Evolutionary conservation across 2,329 filamentous ascomycete genomes (phyloP).

Genomic region (Ambrosiella cleistominuta): DNA sequence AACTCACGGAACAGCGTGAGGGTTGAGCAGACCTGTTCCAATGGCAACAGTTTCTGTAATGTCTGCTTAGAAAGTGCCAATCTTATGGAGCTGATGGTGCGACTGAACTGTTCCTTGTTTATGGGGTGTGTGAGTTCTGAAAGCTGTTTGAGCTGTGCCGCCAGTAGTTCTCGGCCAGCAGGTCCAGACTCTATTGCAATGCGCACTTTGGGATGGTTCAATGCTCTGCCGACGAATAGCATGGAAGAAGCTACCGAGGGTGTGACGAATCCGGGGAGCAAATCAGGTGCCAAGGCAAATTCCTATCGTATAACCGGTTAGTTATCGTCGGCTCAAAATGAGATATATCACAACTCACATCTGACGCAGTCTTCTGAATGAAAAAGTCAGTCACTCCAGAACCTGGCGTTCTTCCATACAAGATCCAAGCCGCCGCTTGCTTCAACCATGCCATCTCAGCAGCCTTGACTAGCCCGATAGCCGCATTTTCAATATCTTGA

Average conservation of each 20-base stretch:
- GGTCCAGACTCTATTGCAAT: slow-evolving; percentile 27
- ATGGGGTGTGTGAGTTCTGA: slow-evolving; percentile 34
- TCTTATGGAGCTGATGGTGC: slow-evolving; percentile 58
- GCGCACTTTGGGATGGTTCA: slow-evolving; percentile 61
- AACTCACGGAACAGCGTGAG: slow-evolving; percentile 68
- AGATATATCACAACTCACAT: background rate
- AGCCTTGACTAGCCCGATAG: slow-evolving; percentile 52
- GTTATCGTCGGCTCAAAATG: slow-evolving; percentile 1
- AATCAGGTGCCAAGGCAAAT: slow-evolving; percentile 37
- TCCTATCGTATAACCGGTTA: slow-evolving; percentile 16
- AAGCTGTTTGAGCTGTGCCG: slow-evolving; percentile 51
- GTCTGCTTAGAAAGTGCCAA: slow-evolving; percentile 69
- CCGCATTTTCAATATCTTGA: slow-evolving; percentile 62
- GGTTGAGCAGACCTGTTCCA: slow-evolving; percentile 58
- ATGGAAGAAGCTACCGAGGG: slow-evolving; percentile 61
- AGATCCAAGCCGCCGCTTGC: slow-evolving; percentile 74
- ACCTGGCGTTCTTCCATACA: slow-evolving; percentile 68
- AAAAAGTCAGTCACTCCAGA: slow-evolving; percentile 62
- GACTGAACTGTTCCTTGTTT: slow-evolving; percentile 33
- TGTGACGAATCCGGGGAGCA: slow-evolving; percentile 68
- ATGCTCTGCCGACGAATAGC: slow-evolving; percentile 74
- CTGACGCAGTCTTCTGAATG: slow-evolving; percentile 32
- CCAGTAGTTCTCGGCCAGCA: slow-evolving; percentile 41
- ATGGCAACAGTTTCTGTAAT: slow-evolving; percentile 63
- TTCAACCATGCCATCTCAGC: slow-evolving; percentile 86